Evolutionary conservation across 2,329 filamentous ascomycete genomes (phyloP).

Genomic region (Talaromyces amestolkiae): DNA sequence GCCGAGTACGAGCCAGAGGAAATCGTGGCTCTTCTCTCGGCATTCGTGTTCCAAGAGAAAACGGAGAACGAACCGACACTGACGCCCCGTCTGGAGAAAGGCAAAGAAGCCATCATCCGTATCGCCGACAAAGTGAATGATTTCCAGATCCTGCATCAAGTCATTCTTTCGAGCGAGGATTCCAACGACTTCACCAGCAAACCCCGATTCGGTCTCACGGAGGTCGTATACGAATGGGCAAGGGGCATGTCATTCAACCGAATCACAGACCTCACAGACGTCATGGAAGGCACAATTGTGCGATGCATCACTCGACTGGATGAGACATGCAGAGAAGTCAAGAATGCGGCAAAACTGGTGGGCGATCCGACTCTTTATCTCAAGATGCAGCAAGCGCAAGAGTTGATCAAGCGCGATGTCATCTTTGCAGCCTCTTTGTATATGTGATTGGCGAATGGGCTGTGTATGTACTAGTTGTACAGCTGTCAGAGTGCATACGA

Average conservation of each 20-base stretch:
- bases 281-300: conserved; percentile 96
- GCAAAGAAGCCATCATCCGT: conserved; percentile 78
- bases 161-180: conserved; percentile 85
- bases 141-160: conserved; percentile 85
- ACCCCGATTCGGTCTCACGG: conserved; percentile 88
- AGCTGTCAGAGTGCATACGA: neutral
- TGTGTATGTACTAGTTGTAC: neutral
- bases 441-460: conserved; percentile 54
- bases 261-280: conserved; percentile 92
- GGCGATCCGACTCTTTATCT: conserved; percentile 88
- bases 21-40: conserved; percentile 88
- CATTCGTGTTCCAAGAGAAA: conserved; percentile 98
- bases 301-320: conserved; percentile 89
- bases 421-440: conserved; percentile 86
- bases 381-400: conserved; percentile 97
- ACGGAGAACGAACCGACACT: conserved; percentile 77
- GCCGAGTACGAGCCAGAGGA: conserved; percentile 94
- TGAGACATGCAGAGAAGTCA: conserved; percentile 94
- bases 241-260: conserved; percentile 97
- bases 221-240: conserved; percentile 99
- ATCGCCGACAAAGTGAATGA: conserved; percentile 92
- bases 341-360: conserved; percentile 92
- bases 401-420: conserved; percentile 95
- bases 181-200: conserved; percentile 86
- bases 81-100: conserved; percentile 76